Percentiles rank a stretch among this genome's conserved stretches.
phyloP scores from a whole-genome alignment of 805 yeast species.

The Saturnispora saitoi region DNA sequence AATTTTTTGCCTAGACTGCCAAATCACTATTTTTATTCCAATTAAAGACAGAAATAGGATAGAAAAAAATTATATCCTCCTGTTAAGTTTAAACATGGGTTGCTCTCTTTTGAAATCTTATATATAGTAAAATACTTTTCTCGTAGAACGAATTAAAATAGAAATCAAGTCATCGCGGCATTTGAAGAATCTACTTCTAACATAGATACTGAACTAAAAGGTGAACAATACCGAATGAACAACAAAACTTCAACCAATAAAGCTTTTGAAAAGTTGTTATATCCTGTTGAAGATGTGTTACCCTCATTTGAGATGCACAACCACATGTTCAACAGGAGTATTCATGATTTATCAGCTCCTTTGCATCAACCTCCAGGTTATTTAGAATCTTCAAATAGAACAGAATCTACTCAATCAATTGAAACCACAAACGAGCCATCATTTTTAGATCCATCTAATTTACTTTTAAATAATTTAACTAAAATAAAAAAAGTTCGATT shows the following conservation, averaged over 20 bases:
- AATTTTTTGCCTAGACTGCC: too few relatives aligned
- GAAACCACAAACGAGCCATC: not conserved
- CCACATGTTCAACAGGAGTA: conserved; percentile 23
- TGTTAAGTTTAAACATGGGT: not conserved
- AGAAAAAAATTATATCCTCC: too few relatives aligned
- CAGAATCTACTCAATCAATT: not conserved
- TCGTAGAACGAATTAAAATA: too few relatives aligned
- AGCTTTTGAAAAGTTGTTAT: not conserved
- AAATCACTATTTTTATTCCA: too few relatives aligned
- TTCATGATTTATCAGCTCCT: conserved; percentile 13
- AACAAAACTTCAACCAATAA: not conserved
- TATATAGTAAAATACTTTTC: not conserved
- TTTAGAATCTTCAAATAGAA: conserved; percentile 9
- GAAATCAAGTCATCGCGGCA: not conserved
- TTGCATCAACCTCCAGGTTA: conserved; percentile 20
- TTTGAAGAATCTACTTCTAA: not conserved
- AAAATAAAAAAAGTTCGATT: conserved; percentile 18
- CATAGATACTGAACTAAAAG: not conserved
- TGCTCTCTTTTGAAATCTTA: not conserved
- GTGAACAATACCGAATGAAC: not conserved
- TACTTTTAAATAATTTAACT: conserved; percentile 24
- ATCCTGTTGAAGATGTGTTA: conserved; percentile 36
- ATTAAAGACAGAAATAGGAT: too few relatives aligned
- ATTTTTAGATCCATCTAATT: conserved; percentile 1
- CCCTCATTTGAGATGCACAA: conserved; percentile 69